Conservation (phyloP, 768 basidiomycete genomes). For the Daedaleopsis sinensis region DNA sequence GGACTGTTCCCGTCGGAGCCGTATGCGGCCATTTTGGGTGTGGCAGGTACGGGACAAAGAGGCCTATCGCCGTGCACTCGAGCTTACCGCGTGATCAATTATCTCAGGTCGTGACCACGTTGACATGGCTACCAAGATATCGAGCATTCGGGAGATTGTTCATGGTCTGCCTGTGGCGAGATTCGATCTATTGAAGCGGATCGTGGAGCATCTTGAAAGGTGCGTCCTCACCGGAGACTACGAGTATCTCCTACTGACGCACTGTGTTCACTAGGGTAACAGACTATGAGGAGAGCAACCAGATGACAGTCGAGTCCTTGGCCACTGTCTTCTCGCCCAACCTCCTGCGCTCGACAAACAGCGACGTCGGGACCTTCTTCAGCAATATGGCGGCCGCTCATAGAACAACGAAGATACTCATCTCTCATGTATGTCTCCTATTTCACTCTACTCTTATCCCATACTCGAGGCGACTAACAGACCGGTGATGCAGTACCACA, state of each 20-base stretch:
- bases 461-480: conserved; percentile 19
- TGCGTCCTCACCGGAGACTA: conserved; percentile 30
- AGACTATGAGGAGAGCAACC: conserved; percentile 85
- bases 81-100: neutral
- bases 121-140: conserved; percentile 66
- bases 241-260: neutral
- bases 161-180: conserved; percentile 71
- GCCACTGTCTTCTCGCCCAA: conserved; percentile 89
- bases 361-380: conserved; percentile 76
- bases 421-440: conserved; percentile 65
- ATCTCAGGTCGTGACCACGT: conserved; percentile 47
- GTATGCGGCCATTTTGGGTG: conserved; percentile 70
- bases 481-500: conserved; percentile 43
- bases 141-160: conserved; percentile 66
- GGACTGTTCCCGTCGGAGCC: conserved; percentile 72
- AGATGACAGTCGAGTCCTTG: conserved; percentile 86
- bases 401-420: conserved; percentile 73
- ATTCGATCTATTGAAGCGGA: conserved; percentile 78
- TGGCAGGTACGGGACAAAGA: conserved; percentile 53
- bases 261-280: conserved; percentile 58
- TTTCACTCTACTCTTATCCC: neutral
- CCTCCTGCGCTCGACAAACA: conserved; percentile 73
- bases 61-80: neutral
- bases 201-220: conserved; percentile 85
- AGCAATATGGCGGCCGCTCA: conserved; percentile 81